Evolutionary conservation across 129 eudicot species (phyloP), one percentile per base, ranked within the genome.

Genomic region (Artemisia tridentata): DNA sequence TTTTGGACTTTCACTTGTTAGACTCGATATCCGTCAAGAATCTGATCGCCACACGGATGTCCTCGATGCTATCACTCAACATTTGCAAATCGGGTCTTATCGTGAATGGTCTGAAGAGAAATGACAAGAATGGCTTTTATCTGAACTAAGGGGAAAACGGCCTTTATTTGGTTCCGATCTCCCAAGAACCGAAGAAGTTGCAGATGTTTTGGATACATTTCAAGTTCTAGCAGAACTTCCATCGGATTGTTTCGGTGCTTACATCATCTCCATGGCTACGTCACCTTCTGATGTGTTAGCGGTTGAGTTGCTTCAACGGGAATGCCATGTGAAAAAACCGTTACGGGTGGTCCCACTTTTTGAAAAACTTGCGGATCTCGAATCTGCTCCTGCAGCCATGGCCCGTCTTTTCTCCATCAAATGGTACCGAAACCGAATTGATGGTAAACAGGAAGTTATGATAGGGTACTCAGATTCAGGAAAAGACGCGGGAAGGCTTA

Each of bases 371-470:
- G 97, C 79, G 7, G 99, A 95, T 70, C 85, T 95, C 0, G 99
- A 87, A 20, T 84, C 96, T 0, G 99, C 99, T 17, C 97, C 99
- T 6, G 97, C 97, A 71, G 96, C 99, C 0, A 84, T 95, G 53
- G 91, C 97, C 19, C 91, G 99, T 11, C 89, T 95, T 56, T 95
- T 95, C 81, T 90, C 97, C 3, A 95, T 95, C 10, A 97, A 90
- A 19, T 95, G 99, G 99, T 95, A 95, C 79, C 80, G 64, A 49
- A 75, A 84, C 74, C 86, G 99, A 59, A 90, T 95, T 48, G 69
- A 86, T n/a, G 99, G 99, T 23, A 95, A 90, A 82, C 99, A 95
- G 72, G 99, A 95, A 63, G 99, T 95, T 55, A 95, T 95, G 99
- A 88, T 95, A 23, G 99, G 97, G 69, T 95, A 95, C 75, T 95